Evolutionary conservation across 2,329 filamentous ascomycete species (phyloP), one percentile per base, ranked within the genome.

Genomic region (Stemphylium beticola): DNA sequence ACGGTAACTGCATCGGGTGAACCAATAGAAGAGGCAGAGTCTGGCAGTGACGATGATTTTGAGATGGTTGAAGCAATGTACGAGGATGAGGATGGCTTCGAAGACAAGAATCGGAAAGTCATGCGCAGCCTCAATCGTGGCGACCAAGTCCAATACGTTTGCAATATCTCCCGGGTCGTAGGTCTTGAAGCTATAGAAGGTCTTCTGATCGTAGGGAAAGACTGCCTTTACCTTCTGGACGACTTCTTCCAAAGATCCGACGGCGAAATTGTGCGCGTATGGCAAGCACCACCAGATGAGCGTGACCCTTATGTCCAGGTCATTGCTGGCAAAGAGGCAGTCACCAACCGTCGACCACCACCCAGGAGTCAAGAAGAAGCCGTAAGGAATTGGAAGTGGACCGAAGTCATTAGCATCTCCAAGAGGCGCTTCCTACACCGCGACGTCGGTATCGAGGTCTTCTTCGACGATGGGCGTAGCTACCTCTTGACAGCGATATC

Each of bases 61-160:
- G 95, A 99, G 76, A 86, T 99, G 62, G 89, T 99, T 6, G 93
- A 98, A 56, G 93, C 97, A 57, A 93, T 93, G 0, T 92, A 92
- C 66, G 90, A 93, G 52, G 86, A 89, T 36, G 85, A 91, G 22
- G 92, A 95, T 62, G 88, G 87, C 1, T 96, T 96, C 59, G 96
- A 99, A 75, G 96, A 99, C 75, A 98, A 97, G 79, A 98, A 99
- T 69, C 86, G 96, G 39, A 97, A 97, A 75, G 93, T 99, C 39
- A 96, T 98, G 92, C 86, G 95, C 46, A 93, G 92, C 60, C 82
- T 99, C 10, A 89, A 96, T 65, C 89, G 90, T 11, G 92, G 93
- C 4, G 95, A 99, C 67, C 86, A 93, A 51, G 93, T 99, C 2
- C 91, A 97, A 72, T 90, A 91, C 52, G 92, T 97, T 1, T 96